Conservation (phyloP, 2,329 filamentous ascomycete genomes). For the Byssochlamys sp. region DNA sequence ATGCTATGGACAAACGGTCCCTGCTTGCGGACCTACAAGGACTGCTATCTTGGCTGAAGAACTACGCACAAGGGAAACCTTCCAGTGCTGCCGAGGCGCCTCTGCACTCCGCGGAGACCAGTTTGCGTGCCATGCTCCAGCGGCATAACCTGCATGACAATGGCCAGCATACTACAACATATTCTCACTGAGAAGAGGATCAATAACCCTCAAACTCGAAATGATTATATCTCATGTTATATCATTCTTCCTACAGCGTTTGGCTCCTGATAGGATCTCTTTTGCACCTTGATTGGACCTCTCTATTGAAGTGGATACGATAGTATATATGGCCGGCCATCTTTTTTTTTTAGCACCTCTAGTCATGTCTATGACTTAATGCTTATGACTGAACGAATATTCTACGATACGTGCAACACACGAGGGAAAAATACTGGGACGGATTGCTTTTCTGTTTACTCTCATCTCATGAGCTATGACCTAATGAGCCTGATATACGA, state of each 20-base stretch:
- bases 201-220: background rate
- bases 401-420: background rate
- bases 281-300: background rate
- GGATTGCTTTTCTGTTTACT: background rate
- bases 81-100: constrained; percentile 8
- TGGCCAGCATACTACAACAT: constrained; percentile 3
- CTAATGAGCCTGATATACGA: background rate
- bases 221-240: background rate
- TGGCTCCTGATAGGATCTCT: background rate
- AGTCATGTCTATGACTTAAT: background rate
- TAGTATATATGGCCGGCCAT: background rate
- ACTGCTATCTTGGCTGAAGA: constrained; percentile 27
- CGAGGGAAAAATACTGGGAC: background rate
- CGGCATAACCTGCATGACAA: constrained; percentile 10
- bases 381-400: background rate
- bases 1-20: constrained; percentile 7
- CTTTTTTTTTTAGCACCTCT: background rate
- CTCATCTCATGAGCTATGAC: background rate
- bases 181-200: background rate
- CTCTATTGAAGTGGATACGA: background rate
- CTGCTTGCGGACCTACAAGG: constrained; percentile 21
- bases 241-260: background rate
- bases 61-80: constrained; percentile 3
- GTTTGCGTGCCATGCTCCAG: constrained; percentile 27
- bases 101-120: constrained; percentile 26